These are phyloP conservation scores for Chlorella sorokiniana DNA, from an alignment of 139 green algal species.

Conservation along the genomic window DNA sequence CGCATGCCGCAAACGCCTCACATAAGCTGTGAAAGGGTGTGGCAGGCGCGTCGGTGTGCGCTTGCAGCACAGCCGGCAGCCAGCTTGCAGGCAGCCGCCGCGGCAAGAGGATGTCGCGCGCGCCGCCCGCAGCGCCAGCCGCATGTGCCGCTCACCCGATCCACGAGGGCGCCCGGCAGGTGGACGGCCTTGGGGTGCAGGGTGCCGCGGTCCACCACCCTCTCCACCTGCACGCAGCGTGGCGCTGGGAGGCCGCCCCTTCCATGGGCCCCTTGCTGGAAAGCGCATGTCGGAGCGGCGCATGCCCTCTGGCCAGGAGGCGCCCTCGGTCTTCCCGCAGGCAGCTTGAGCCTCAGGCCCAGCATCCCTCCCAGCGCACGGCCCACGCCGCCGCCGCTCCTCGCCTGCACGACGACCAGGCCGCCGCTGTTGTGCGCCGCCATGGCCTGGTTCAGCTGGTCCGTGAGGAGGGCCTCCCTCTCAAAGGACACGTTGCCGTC, in stretches of 20 bases:
- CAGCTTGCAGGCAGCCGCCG: background rate
- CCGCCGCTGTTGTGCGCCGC: constrained; percentile 60
- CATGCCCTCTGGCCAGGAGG: too few species aligned
- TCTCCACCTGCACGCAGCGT: constrained; percentile 48
- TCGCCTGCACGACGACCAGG: constrained; percentile 50
- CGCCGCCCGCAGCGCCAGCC: background rate
- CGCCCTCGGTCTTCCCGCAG: too few species aligned
- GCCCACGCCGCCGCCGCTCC: background rate
- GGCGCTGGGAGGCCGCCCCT: too few species aligned
- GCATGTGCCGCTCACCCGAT: constrained; percentile 21
- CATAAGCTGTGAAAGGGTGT: background rate
- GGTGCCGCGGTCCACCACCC: constrained; percentile 44
- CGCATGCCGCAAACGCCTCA: background rate
- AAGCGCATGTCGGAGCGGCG: too few species aligned
- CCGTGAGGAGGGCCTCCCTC: constrained; percentile 44
- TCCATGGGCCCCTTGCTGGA: too few species aligned
- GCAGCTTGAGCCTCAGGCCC: too few species aligned
- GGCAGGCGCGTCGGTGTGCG: too few species aligned
- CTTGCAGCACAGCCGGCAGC: background rate
- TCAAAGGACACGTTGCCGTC: constrained; percentile 64
- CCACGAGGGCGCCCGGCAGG: constrained; percentile 48
- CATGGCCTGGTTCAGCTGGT: constrained; percentile 58
- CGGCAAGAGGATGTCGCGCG: background rate
- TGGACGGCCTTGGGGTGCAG: constrained; percentile 40
- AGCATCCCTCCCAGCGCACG: background rate